These are phyloP conservation scores for Fusarium duplospermum DNA, from an alignment of 2,329 filamentous ascomycete genomes.

Conservation along the genomic window DNA sequence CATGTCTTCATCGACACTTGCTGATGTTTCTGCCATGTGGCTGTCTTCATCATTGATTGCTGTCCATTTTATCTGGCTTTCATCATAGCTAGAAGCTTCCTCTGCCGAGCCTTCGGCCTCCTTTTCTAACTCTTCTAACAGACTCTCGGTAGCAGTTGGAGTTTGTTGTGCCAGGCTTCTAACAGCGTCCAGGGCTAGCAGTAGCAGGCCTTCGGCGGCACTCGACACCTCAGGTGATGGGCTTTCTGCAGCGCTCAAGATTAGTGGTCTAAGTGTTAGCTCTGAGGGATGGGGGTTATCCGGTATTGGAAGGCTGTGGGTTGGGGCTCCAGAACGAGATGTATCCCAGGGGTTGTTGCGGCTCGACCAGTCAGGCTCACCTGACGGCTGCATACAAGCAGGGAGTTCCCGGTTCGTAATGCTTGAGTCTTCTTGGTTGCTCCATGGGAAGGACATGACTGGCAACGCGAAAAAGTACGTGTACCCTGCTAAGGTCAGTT, in stretches of 20 bases:
- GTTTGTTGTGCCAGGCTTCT: neutral
- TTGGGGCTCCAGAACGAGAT: neutral
- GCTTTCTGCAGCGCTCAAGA: neutral
- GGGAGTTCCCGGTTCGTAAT: neutral
- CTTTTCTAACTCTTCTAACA: neutral
- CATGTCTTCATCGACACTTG: neutral
- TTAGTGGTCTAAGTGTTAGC: neutral
- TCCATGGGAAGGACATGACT: neutral
- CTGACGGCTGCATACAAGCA: neutral
- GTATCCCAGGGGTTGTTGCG: neutral
- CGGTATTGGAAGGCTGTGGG: neutral
- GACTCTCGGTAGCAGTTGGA: neutral
- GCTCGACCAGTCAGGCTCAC: neutral
- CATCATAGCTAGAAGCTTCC: neutral
- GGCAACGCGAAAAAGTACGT: neutral
- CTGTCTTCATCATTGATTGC: neutral
- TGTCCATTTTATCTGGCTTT: neutral
- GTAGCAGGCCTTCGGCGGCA: neutral
- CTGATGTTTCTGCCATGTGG: neutral
- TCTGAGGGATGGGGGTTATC: neutral
- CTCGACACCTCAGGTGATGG: neutral
- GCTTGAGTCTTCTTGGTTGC: neutral
- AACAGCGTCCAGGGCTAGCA: neutral
- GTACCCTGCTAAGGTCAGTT: neutral
- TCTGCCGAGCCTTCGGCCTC: neutral